Evolutionary conservation across 371 early-diverging fungal species (phyloP).

Genomic region (Circinella minor): DNA sequence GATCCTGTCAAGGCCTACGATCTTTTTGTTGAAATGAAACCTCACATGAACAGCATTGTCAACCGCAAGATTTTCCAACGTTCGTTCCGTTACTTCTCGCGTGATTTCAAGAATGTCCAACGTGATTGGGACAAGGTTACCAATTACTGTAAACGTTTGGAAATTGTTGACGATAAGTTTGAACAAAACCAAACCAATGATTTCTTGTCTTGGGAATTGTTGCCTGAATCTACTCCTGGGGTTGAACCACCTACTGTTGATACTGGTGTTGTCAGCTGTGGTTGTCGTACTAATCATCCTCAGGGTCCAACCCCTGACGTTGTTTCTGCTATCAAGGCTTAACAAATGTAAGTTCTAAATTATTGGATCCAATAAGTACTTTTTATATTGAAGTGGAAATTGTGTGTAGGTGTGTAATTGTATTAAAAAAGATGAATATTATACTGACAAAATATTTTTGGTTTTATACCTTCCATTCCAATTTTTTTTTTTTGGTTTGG

Average conservation of each 20-base stretch:
- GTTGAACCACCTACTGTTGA: conserved; percentile 46
- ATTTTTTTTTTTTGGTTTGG: not conserved
- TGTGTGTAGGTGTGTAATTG: not conserved
- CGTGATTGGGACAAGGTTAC: conserved; percentile 77
- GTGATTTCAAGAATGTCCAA: conserved; percentile 63
- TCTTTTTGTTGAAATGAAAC: conserved; percentile 64
- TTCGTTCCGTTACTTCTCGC: conserved; percentile 68
- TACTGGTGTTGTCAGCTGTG: conserved; percentile 45
- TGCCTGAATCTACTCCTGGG: conserved; percentile 44
- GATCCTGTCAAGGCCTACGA: conserved; percentile 60
- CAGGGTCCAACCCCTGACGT: conserved; percentile 2
- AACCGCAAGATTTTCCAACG: conserved; percentile 71
- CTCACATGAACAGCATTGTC: conserved; percentile 54
- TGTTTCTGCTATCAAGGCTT: conserved; percentile 4
- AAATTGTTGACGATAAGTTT: conserved; percentile 57
- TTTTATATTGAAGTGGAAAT: no score
- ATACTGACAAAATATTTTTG: not conserved
- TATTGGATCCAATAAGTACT: not conserved
- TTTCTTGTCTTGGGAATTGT: conserved; percentile 50
- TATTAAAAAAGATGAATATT: no score
- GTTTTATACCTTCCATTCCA: not conserved
- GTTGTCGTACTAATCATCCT: not conserved
- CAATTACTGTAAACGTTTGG: conserved; percentile 65
- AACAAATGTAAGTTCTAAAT: conserved; percentile 5
- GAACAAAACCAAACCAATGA: conserved; percentile 69